phyloP scores from a whole-genome alignment of 148 eudicot species.

The Vaccinium corymbosum region DNA sequence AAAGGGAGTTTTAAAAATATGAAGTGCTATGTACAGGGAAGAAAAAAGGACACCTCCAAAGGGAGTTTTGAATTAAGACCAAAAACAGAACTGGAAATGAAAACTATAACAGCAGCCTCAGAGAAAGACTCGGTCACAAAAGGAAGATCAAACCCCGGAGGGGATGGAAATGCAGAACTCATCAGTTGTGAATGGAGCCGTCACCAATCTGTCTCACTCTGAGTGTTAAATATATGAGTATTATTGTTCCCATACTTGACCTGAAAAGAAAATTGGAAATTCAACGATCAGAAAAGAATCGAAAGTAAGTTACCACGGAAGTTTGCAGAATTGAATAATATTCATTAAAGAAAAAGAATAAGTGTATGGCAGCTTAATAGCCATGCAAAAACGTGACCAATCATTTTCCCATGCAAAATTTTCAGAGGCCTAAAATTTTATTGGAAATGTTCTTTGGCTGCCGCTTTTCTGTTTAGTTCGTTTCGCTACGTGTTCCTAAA shows the following conservation, averaged over 20 bases:
- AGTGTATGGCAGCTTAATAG: not conserved
- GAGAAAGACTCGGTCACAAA: not conserved
- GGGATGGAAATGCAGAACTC: not conserved
- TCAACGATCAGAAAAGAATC: not conserved
- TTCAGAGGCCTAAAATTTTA: not conserved
- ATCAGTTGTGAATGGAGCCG: not conserved
- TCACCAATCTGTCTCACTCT: slow-evolving; percentile 8
- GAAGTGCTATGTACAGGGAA: not conserved
- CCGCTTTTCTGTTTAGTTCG: not conserved
- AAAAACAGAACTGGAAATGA: not conserved
- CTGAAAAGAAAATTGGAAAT: not conserved
- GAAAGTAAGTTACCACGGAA: not conserved
- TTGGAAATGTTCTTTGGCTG: not conserved
- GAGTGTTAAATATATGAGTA: not conserved
- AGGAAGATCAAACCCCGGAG: not conserved
- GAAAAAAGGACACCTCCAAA: not conserved
- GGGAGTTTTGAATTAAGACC: not conserved
- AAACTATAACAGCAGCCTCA: not conserved
- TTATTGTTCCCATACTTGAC: slow-evolving; percentile 7
- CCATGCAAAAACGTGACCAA: not conserved
- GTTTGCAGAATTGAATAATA: not conserved
- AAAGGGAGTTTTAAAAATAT: not conserved
- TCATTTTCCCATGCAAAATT: not conserved
- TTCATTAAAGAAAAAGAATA: not conserved
- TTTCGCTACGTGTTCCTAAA: not conserved